A percentile compares a stretch with the other conserved stretches of the same genome.
Evolutionary conservation across 352 stramenopile genomes (phyloP).

Genomic region (Phytophthora litchii): DNA sequence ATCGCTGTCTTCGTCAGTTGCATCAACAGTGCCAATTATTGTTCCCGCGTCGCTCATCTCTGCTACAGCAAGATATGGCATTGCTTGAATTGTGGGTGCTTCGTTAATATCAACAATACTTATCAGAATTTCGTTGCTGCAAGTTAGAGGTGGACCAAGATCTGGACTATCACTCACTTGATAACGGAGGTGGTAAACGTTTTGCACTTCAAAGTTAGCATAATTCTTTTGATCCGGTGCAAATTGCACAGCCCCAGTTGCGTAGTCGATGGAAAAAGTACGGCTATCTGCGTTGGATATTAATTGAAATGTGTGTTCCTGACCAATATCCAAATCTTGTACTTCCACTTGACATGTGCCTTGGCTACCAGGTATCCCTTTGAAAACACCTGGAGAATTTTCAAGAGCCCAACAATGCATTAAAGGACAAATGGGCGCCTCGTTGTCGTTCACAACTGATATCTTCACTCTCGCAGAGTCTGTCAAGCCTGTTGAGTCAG

Average conservation of each 20-base stretch:
- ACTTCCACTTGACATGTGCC: conserved; percentile 43
- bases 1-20: conserved; percentile 20
- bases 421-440: conserved; percentile 44
- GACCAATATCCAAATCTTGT: conserved; percentile 44
- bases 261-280: conserved; percentile 32
- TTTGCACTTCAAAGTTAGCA: conserved; percentile 53
- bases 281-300: conserved; percentile 31
- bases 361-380: conserved; percentile 39
- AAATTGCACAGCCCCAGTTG: conserved; percentile 43
- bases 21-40: conserved; percentile 18
- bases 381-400: conserved; percentile 43
- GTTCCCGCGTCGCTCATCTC: conserved; percentile 37
- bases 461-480: conserved; percentile 26
- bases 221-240: conserved; percentile 19
- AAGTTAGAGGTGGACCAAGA: conserved; percentile 42
- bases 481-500: conserved; percentile 31
- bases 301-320: conserved; percentile 57
- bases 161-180: conserved; percentile 51
- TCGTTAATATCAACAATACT: conserved; percentile 60
- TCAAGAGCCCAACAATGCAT: conserved; percentile 68
- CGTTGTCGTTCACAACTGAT: conserved; percentile 53
- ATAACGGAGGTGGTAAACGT: conserved; percentile 49
- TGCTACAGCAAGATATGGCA: conserved; percentile 17
- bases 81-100: conserved; percentile 33
- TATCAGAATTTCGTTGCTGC: conserved; percentile 48